Base-by-base conservation (phyloP, 306 rosid genomes). In the Prunus salicina region DNA sequence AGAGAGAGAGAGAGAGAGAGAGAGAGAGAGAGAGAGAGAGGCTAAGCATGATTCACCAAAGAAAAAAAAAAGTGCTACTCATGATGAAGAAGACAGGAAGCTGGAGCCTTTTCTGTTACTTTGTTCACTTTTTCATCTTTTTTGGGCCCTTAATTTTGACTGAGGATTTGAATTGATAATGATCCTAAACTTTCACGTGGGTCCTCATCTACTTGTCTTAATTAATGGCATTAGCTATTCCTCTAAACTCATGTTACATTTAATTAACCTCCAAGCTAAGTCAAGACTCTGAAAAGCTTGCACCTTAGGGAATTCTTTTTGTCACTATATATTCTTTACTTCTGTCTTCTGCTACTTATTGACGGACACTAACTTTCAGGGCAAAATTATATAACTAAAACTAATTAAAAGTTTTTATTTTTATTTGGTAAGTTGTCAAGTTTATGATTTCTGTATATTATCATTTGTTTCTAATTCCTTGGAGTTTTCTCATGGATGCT, bases 141-240 rank as follows among this genome's bases (percentile, higher is more conserved):
- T n/a, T 0, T 3, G 49, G 34, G 27, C 69, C 72, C 67, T 51
- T 50, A 16, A 27, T 41, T 73, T 82, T 82, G 86, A 81, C 77
- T 10, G 67, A 25, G 58, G 67, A 50, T 51, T 61, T 41, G 66
- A 78, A 64, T 58, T 64, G 16, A 78, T 22, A 55, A 28, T 34
- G 27, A 64, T 18, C 67, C 68, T 64, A 16, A 57, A 71, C 58
- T 73, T 73, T 78, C 73, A 61, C 72, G 57, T 64, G 73, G 81
- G 62, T 41, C 78, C 82, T 52, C 10, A 51, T 13, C 12, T 34
- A 24, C 9, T 45, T 53, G 8, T 6, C 12, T 41, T 73, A 8
- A 55, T 68, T 19, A 18, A 32, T 66, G 66, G 73, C 73, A 18
- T 24, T 75, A 60, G 51, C 14, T 20, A 20, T 71, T 52, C 25